Evolutionary conservation across 148 eudicot genomes (phyloP), one percentile per base, ranked within the genome.

Genomic region (Polygonum maritimum): DNA sequence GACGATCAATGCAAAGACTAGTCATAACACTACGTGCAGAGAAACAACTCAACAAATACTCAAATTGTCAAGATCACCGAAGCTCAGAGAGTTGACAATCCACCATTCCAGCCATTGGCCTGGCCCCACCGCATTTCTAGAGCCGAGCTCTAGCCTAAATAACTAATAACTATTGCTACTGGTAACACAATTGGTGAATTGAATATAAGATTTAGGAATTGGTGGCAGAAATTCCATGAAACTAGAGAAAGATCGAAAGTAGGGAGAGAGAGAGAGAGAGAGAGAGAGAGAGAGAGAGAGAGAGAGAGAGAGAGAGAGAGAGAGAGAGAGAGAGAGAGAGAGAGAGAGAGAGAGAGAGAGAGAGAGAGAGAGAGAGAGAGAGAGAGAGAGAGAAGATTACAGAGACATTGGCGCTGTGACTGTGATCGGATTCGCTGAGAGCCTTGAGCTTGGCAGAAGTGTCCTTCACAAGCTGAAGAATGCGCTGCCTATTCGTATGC

Each of bases 401-500:
- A 67, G 87, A 77, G 67, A 79, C 83, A 81, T 85, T 79, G 76
- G 84, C 19, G 57, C 65, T 51, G 75, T 82, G 91, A 51, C 65
- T 51, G 75, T 82, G 91, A 51, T 85, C 87, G 31, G 87, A 84
- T 55, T 84, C 93, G 44, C 87, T 84, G 31, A 87, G 80, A 48
- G 86, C 74, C 78, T 89, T 89, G 36, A 89, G 93, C 87, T 86
- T 87, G 26, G 88, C 85, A 45, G 93, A 89, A 77, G 89, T 86
- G 77, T 89, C 91, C 84, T 87, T 89, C 62, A 89, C 91, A 70
- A 89, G 77, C 80, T 84, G 84, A 62, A 87, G 45, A 79, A 87
- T 87, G 22, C 89, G 80, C 76, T 89, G 93, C 63, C 93, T 83
- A 41, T 88, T 80, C 76, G 78, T 76, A 62, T 83, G 88, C 87